These are phyloP conservation scores for Yarrowia phangngaensis DNA, from an alignment of 805 yeast genomes.

Conservation along the genomic window DNA sequence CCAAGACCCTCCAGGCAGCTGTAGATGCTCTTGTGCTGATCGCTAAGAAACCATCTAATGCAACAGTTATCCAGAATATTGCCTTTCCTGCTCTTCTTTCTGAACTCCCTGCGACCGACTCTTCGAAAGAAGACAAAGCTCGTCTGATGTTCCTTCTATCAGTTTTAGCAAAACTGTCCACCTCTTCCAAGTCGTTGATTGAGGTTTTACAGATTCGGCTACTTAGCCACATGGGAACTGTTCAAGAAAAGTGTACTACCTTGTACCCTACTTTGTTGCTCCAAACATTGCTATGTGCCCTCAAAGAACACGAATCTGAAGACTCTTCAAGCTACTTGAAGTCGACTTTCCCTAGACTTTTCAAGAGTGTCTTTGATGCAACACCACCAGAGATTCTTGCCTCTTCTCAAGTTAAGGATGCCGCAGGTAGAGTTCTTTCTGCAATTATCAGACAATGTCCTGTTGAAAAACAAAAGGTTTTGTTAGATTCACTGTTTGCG, in stretches of 20 bases:
- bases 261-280: conserved; percentile 34
- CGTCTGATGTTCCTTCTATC: conserved; percentile 13
- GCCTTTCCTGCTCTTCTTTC: conserved; percentile 52
- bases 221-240: conserved; percentile 37
- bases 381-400: not conserved
- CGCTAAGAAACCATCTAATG: conserved; percentile 38
- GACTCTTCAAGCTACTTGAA: conserved; percentile 19
- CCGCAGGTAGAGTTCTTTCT: conserved; percentile 8
- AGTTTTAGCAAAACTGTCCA: conserved; percentile 5
- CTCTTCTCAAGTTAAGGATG: conserved; percentile 10
- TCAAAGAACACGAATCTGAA: conserved; percentile 31
- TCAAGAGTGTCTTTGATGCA: conserved; percentile 2
- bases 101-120: conserved; percentile 47
- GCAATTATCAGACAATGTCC: not conserved
- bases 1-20: conserved; percentile 51
- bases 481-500: not conserved
- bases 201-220: conserved; percentile 44
- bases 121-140: not conserved
- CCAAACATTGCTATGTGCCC: conserved; percentile 35
- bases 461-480: not conserved
- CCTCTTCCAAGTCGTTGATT: conserved; percentile 34
- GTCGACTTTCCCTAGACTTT: conserved; percentile 17
- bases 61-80: conserved; percentile 47
- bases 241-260: conserved; percentile 27
- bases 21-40: conserved; percentile 53